phyloP scores from a whole-genome alignment of 2,329 filamentous ascomycete species.

The Tolypocladium ophioglossoides region DNA sequence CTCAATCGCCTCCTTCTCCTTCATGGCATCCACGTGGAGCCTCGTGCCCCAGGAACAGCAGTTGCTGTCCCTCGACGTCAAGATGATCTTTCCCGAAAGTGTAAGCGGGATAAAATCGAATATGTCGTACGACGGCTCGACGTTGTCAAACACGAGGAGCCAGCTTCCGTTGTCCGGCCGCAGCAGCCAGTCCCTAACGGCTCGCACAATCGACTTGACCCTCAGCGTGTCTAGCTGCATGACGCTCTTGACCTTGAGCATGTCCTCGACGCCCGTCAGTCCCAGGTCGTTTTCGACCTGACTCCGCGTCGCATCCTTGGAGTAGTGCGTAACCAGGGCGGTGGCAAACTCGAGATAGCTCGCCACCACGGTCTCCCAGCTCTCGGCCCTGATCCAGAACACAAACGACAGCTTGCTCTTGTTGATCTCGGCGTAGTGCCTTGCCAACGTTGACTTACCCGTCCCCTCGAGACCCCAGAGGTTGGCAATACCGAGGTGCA shows the following conservation, averaged over 20 bases:
- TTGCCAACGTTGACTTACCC: constrained; percentile 14
- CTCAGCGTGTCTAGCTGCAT: constrained; percentile 10
- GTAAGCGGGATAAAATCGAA: constrained; percentile 15
- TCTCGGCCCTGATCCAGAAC: constrained; percentile 15
- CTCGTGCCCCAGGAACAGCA: constrained; percentile 12
- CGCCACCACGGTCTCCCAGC: constrained; percentile 14
- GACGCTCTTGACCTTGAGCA: constrained; percentile 12
- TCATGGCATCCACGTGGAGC: constrained; percentile 10
- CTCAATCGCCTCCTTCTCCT: constrained; percentile 8
- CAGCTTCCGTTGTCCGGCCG: constrained; percentile 12
- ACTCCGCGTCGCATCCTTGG: constrained; percentile 5
- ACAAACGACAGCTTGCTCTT: constrained; percentile 11
- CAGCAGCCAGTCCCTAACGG: constrained; percentile 16
- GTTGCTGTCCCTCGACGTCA: constrained; percentile 12
- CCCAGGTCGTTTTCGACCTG: constrained; percentile 14
- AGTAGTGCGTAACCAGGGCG: constrained; percentile 10
- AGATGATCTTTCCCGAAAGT: constrained; percentile 12
- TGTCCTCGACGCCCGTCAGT: constrained; percentile 12
- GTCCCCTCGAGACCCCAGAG: constrained; percentile 12
- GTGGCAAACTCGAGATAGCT: constrained; percentile 15
- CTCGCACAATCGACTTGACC: constrained; percentile 12
- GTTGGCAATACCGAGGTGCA: constrained; percentile 10
- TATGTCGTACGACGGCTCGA: constrained; percentile 13
- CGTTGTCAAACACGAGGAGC: constrained; percentile 14
- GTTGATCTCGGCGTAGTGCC: constrained; percentile 12